phyloP scores from a whole-genome alignment of 306 rosid species.

The Cicer pinnatifidum region DNA sequence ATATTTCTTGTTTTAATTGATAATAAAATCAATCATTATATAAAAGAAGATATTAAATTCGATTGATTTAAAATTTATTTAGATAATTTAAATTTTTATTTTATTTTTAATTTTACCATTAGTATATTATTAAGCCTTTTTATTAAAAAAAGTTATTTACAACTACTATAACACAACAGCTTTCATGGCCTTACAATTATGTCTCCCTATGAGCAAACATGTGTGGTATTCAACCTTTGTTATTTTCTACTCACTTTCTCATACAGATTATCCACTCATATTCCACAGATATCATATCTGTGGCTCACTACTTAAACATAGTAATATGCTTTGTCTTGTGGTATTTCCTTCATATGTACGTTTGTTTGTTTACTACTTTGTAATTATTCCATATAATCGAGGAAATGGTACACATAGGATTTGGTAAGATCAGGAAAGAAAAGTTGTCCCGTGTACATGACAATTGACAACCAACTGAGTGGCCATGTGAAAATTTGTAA shows the following conservation, averaged over 20 bases:
- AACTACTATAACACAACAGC: too few relatives aligned
- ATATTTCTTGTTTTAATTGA: too few relatives aligned
- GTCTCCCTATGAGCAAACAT: slow-evolving; percentile 57
- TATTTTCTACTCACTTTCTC: slow-evolving; percentile 47
- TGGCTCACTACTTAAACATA: slow-evolving; percentile 29
- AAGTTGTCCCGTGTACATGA: slow-evolving; percentile 31
- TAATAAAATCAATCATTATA: too few relatives aligned
- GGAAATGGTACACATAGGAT: slow-evolving; percentile 4
- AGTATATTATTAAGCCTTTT: too few relatives aligned
- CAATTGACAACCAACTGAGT: slow-evolving; percentile 30
- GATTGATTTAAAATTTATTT: too few relatives aligned
- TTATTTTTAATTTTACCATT: too few relatives aligned
- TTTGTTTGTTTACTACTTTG: slow-evolving; percentile 34
- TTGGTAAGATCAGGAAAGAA: slow-evolving; percentile 8
- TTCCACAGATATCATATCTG: slow-evolving; percentile 56
- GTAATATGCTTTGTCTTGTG: slow-evolving; percentile 17
- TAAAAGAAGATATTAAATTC: too few relatives aligned
- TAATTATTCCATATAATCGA: background rate
- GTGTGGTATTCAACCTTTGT: slow-evolving; percentile 54
- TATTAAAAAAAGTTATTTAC: too few relatives aligned
- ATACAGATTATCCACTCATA: slow-evolving; percentile 59
- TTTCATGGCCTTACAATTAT: background rate
- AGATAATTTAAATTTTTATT: too few relatives aligned
- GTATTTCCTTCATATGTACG: background rate
- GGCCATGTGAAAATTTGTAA: background rate